Evolutionary conservation across 257 asterid genomes (phyloP), one percentile per base, ranked within the genome.

Genomic region (Petunia axillaris): DNA sequence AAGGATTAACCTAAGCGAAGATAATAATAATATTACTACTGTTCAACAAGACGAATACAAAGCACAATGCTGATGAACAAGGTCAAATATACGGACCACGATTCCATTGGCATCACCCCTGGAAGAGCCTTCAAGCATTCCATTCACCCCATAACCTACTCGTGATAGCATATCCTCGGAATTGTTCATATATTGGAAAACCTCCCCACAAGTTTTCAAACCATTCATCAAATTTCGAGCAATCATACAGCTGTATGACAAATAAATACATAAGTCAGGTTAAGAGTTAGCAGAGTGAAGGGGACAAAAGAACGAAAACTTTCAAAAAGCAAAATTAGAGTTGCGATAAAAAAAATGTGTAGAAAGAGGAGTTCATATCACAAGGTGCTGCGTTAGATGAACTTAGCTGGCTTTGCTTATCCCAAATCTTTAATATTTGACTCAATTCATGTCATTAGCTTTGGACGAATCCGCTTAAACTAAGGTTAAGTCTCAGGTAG

Each of bases 151-250:
- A 78, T 88, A 91, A 79, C 88, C 94, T 15, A 79, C 85, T 87
- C 60, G 85, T 58, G 82, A 82, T 65, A 86, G 82, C 79, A 87
- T 86, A 84, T 90, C 88, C 80, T 88, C 97, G 76, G 88, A 88
- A 83, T 44, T 93, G 84, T 90, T 90, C 98, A 96, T 96, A 84
- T 86, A 90, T 40, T 79, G 86, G 85, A 86, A 94, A 80, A 94
- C 94, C 85, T 96, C 99, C 59, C 86, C 82, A 83, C 99, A 94
- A 52, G 88, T 92, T 86, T 89, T 96, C 88, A 91, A 78, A 83
- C 97, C 98, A 87, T 85, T 89, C 98, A 96, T 85, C 73, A 92
- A 89, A 86, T 96, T 96, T 81, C 99, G 93, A 57, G 98, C 97
- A 79, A 94, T 96, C 89, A 92, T 83, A 84, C 99, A 94, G 89